Percentiles rank a stretch among this genome's conserved stretches.
These are phyloP conservation scores for Botryosphaeria dothidea DNA, from an alignment of 2,329 filamentous ascomycete species.

Conservation along the genomic window DNA sequence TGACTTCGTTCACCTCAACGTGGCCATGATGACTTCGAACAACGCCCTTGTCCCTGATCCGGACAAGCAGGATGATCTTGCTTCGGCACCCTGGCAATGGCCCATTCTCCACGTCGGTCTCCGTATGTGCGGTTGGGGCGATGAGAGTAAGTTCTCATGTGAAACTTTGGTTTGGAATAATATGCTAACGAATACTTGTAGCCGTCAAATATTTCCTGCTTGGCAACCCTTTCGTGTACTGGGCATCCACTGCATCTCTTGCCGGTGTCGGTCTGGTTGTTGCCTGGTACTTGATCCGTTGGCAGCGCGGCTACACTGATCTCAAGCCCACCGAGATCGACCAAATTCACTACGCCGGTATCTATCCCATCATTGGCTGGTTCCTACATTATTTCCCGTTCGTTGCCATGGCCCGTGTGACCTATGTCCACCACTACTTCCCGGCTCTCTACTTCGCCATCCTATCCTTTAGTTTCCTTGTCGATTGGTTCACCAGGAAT, in stretches of 20 bases:
- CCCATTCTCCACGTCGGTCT: conserved; percentile 92
- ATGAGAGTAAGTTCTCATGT: conserved; percentile 58
- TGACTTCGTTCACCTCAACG: conserved; percentile 96
- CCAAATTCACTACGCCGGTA: conserved; percentile 87
- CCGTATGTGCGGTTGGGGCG: conserved; percentile 98
- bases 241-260: conserved; percentile 82
- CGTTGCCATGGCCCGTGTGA: conserved; percentile 96
- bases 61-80: conserved; percentile 97
- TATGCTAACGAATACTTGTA: not conserved
- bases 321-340: conserved; percentile 80
- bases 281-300: conserved; percentile 84
- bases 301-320: conserved; percentile 92
- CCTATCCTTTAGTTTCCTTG: conserved; percentile 80
- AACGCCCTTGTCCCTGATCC: conserved; percentile 96
- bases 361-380: conserved; percentile 94
- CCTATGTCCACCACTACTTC: conserved; percentile 99
- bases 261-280: conserved; percentile 71
- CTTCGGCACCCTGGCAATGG: conserved; percentile 98
- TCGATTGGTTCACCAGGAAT: conserved; percentile 78
- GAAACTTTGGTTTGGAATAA: conserved; percentile 42
- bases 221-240: conserved; percentile 94
- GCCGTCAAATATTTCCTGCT: conserved; percentile 93
- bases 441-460: conserved; percentile 98
- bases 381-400: conserved; percentile 96
- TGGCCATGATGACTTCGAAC: conserved; percentile 99